Evolutionary conservation across 2,329 filamentous ascomycete species (phyloP), one percentile per base, ranked within the genome.

Genomic region (Parafenestella ontariensis): DNA sequence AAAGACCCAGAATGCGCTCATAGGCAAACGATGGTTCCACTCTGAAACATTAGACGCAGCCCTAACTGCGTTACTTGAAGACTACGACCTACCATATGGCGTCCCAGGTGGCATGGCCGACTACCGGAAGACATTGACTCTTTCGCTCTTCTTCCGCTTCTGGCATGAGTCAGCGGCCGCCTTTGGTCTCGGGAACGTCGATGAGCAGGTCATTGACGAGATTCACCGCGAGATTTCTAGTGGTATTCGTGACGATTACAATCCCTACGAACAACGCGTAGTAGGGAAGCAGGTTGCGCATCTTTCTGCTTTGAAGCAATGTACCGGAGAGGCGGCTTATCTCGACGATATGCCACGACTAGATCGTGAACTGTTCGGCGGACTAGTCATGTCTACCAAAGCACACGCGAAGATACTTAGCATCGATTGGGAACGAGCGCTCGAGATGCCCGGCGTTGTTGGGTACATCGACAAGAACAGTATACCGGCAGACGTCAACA

Each of bases 61-160:
- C 1, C 95, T 98, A 88, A 89, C 85, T 65, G 89, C 91, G 0
- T 79, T 98, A 20, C 90, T 90, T 47, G 80, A 85, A 36, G 94
- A 98, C 67, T 98, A 97, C 69, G 85, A 95, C 69, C 83, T 98
- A 29, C 82, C 85, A 2, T 98, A 94, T 66, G 87, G 91, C 48
- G 95, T 98, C 0, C 94, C 93, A 0, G 94, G 95, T 60, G 94
- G 94, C 21, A 98, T 98, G 95, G 93, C 94, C 0, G 95, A 92
- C 1, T 98, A 97, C 71, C 85, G 94, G 26, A 96, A 93, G 72
- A 91, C 92, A 1, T 79, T 98, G 10, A 92, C 94, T 0, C 80
- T 97, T 46, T 90, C 92, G 0, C 93, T 98, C 78, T 98, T 98
- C 77, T 97, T 97, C 76, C 87, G 92, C n/a, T 98, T 96, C 76